Percentiles rank a stretch among this genome's conserved stretches.
Evolutionary conservation across 805 yeast species (phyloP).

Genomic region (Cyberlindnera petersonii): DNA sequence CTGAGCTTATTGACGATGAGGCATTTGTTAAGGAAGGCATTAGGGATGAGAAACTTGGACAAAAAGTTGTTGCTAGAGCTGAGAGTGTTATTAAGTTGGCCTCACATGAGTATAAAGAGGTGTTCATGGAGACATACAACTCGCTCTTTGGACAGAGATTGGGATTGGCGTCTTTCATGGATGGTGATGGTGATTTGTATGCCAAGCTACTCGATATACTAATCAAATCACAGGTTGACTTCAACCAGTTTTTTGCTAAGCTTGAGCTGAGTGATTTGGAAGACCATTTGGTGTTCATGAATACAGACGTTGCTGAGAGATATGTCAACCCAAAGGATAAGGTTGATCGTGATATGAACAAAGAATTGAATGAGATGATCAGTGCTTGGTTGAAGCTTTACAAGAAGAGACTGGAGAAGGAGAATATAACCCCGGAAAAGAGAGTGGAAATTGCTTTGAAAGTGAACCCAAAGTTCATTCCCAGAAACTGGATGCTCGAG

Average conservation of each 20-base stretch:
- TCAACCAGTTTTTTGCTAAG: conserved; percentile 68
- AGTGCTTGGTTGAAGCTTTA: conserved; percentile 52
- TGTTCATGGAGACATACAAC: conserved; percentile 57
- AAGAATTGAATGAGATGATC: conserved; percentile 40
- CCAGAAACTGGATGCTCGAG: conserved; percentile 82
- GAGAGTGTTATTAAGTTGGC: conserved; percentile 58
- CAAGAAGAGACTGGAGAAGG: conserved; percentile 36
- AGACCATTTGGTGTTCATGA: conserved; percentile 29
- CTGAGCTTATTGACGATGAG: conserved; percentile 42
- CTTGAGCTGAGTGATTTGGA: conserved; percentile 47
- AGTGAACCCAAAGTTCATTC: conserved; percentile 75
- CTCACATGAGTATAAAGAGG: conserved; percentile 60
- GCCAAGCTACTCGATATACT: conserved; percentile 51
- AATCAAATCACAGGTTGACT: conserved; percentile 63
- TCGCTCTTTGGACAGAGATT: conserved; percentile 58
- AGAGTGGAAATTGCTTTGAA: conserved; percentile 41
- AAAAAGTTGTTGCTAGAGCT: conserved; percentile 52
- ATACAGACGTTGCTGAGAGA: conserved; percentile 20
- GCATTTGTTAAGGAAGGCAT: conserved; percentile 40
- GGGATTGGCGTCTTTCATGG: conserved; percentile 50
- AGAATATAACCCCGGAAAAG: conserved; percentile 36
- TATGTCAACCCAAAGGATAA: conserved; percentile 28
- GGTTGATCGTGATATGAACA: conserved; percentile 33
- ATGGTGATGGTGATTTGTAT: conserved; percentile 35
- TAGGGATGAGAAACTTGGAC: conserved; percentile 46